These are phyloP conservation scores for Samsoniella hepiali DNA, from an alignment of 2,329 filamentous ascomycete genomes.

Conservation along the genomic window DNA sequence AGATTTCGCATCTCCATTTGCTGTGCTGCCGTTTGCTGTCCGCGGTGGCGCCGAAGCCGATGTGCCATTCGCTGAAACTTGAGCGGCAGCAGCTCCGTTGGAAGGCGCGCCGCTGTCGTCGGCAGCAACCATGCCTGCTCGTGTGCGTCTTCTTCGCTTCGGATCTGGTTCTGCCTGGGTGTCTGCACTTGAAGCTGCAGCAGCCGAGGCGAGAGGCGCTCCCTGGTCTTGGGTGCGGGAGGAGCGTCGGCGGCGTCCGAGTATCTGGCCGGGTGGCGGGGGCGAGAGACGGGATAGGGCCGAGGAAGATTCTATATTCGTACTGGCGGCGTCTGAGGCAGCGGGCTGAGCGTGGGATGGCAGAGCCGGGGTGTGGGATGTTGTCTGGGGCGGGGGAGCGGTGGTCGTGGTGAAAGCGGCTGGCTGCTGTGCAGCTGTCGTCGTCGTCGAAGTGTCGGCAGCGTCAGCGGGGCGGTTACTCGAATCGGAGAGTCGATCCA, in stretches of 20 bases:
- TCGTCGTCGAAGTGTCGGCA: slow-evolving; percentile 51
- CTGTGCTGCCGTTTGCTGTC: slow-evolving; percentile 25
- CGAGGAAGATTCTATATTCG: slow-evolving; percentile 42
- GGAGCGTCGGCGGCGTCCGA: slow-evolving; percentile 55
- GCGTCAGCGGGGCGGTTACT: slow-evolving; percentile 35
- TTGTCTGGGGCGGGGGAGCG: slow-evolving; percentile 42
- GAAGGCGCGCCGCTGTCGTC: slow-evolving; percentile 54
- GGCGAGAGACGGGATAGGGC: slow-evolving; percentile 26
- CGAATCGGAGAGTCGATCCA: slow-evolving; percentile 38
- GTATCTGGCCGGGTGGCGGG: slow-evolving; percentile 36
- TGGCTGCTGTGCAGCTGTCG: slow-evolving; percentile 47
- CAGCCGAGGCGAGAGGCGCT: slow-evolving; percentile 14
- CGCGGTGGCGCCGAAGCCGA: slow-evolving; percentile 30
- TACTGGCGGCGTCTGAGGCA: slow-evolving; percentile 26
- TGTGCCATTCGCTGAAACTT: slow-evolving; percentile 41
- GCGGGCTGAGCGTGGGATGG: slow-evolving; percentile 18
- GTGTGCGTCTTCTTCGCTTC: slow-evolving; percentile 56
- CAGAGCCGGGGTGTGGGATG: slow-evolving; percentile 26
- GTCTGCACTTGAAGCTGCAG: slow-evolving; percentile 20
- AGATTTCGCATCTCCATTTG: slow-evolving; percentile 49
- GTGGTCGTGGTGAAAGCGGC: slow-evolving; percentile 42
- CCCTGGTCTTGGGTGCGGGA: slow-evolving; percentile 36
- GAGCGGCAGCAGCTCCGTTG: slow-evolving; percentile 52
- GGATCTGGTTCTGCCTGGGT: slow-evolving; percentile 26
- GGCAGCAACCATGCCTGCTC: slow-evolving; percentile 53